These are phyloP conservation scores for Penicillium coffeae DNA, from an alignment of 495 filamentous ascomycete genomes.

Conservation along the genomic window DNA sequence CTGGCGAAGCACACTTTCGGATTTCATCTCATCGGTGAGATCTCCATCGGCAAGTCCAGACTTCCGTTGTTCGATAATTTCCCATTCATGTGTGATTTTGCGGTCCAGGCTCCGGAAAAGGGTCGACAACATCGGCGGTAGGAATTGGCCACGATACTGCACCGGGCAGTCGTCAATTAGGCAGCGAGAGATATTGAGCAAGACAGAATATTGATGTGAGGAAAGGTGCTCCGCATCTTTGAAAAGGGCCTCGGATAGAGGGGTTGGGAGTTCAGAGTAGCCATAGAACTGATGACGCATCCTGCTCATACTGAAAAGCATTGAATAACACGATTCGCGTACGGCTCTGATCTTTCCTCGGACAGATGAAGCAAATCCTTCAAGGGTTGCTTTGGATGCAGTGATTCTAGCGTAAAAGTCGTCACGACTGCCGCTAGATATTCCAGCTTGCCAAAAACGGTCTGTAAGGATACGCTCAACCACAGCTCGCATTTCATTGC, in stretches of 20 bases:
- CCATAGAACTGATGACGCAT: conserved; percentile 87
- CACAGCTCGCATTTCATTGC: conserved; percentile 70
- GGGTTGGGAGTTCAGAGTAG: conserved; percentile 75
- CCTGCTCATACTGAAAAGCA: conserved; percentile 88
- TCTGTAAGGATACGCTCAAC: conserved; percentile 85
- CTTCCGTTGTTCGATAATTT: conserved; percentile 58
- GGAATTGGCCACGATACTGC: conserved; percentile 68
- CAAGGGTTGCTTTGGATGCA: conserved; percentile 80
- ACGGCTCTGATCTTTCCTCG: conserved; percentile 83
- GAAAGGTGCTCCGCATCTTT: conserved; percentile 79
- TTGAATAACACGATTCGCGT: conserved; percentile 87
- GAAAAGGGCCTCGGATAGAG: conserved; percentile 80
- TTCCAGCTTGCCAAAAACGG: conserved; percentile 98
- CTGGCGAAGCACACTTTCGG: conserved; percentile 92
- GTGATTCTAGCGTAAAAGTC: conserved; percentile 92
- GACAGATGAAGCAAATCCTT: conserved; percentile 91
- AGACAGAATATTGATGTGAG: conserved; percentile 84
- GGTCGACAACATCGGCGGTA: conserved; percentile 77
- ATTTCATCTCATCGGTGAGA: conserved; percentile 94
- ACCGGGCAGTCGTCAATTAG: conserved; percentile 89
- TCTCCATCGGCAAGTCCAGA: conserved; percentile 61
- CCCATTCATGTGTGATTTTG: conserved; percentile 86
- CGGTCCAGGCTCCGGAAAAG: conserved; percentile 82
- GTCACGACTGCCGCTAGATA: conserved; percentile 89
- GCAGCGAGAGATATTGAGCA: conserved; percentile 80